Conservation (phyloP, 2,329 filamentous ascomycete species). For the Colletotrichum zoysiae region DNA sequence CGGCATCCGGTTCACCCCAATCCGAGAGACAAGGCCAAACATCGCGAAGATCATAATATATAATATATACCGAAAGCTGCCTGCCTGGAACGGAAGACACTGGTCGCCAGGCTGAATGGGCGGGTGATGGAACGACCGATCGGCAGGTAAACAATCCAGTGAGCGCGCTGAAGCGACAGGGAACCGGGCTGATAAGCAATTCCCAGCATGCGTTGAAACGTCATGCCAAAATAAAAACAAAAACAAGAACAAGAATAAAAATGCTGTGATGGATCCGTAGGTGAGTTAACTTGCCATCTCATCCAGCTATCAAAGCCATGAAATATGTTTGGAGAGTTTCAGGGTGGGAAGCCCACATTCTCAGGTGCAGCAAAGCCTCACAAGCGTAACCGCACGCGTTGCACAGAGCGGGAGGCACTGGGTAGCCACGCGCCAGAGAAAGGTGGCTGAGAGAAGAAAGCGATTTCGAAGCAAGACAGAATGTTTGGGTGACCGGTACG, state of each 20-base stretch:
- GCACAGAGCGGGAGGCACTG: constrained; percentile 3
- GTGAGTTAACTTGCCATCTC: constrained; percentile 7
- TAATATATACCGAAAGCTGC: constrained; percentile 5
- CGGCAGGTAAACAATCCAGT: constrained; percentile 24
- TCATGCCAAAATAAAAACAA: neutral
- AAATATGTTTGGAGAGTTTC: constrained; percentile 28
- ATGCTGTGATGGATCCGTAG: constrained; percentile 26
- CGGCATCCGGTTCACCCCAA: neutral
- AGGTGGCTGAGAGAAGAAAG: constrained; percentile 9
- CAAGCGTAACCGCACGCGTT: constrained; percentile 3
- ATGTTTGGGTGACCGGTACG: constrained; percentile 8
- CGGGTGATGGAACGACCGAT: constrained; percentile 22
- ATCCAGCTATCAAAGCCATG: constrained; percentile 1
- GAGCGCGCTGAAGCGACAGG: neutral
- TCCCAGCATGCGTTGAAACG: constrained; percentile 26
- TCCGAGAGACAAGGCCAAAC: constrained; percentile 22
- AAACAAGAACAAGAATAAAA: neutral
- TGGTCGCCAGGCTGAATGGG: constrained; percentile 18
- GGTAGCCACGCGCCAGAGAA: constrained; percentile 18
- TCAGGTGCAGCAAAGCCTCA: constrained; percentile 30
- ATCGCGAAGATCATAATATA: constrained; percentile 28
- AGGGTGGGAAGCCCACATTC: constrained; percentile 31
- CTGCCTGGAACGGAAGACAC: constrained; percentile 27
- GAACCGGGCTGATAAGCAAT: constrained; percentile 8
- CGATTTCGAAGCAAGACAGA: constrained; percentile 25